Evolutionary conservation across 1,139 yeast genomes (phyloP).

Genomic region (Yamadazyma epiphylla): DNA sequence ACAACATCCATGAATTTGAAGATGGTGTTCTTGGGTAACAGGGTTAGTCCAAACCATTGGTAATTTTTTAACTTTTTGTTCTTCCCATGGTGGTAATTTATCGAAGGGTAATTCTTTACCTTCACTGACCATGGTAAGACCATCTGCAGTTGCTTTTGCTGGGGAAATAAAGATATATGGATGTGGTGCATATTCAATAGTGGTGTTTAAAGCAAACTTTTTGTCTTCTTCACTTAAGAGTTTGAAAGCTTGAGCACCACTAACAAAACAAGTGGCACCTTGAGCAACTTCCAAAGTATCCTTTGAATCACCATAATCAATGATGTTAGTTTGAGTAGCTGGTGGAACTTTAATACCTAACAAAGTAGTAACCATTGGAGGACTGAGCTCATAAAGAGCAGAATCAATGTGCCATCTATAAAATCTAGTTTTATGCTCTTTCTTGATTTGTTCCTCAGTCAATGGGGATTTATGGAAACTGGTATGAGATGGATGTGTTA

Average conservation of each 20-base stretch:
- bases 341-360: slow-evolving; percentile 81
- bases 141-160: slow-evolving; percentile 79
- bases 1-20: slow-evolving; percentile 87
- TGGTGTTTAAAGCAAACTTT: slow-evolving; percentile 67
- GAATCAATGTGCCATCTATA: slow-evolving; percentile 94
- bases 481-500: slow-evolving; percentile 81
- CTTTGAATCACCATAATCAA: slow-evolving; percentile 59
- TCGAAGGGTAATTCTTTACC: slow-evolving; percentile 65
- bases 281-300: slow-evolving; percentile 66
- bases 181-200: slow-evolving; percentile 85
- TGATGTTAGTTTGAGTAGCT: slow-evolving; percentile 38
- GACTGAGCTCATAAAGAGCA: slow-evolving; percentile 78
- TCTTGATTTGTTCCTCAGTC: slow-evolving; percentile 55
- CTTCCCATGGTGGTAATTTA: slow-evolving; percentile 79
- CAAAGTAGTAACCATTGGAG: slow-evolving; percentile 81
- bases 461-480: slow-evolving; percentile 70
- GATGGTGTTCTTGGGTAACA: slow-evolving; percentile 74
- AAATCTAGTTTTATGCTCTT: slow-evolving; percentile 65
- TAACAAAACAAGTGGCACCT: slow-evolving; percentile 85
- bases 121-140: slow-evolving; percentile 79
- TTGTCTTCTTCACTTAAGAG: slow-evolving; percentile 64
- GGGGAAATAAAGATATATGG: slow-evolving; percentile 82
- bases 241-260: slow-evolving; percentile 75
- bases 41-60: slow-evolving; percentile 94
- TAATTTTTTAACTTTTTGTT: slow-evolving; percentile 63